phyloP scores from a whole-genome alignment of 2,329 filamentous ascomycete species.

The Aspergillus fumigatiaffinis region DNA sequence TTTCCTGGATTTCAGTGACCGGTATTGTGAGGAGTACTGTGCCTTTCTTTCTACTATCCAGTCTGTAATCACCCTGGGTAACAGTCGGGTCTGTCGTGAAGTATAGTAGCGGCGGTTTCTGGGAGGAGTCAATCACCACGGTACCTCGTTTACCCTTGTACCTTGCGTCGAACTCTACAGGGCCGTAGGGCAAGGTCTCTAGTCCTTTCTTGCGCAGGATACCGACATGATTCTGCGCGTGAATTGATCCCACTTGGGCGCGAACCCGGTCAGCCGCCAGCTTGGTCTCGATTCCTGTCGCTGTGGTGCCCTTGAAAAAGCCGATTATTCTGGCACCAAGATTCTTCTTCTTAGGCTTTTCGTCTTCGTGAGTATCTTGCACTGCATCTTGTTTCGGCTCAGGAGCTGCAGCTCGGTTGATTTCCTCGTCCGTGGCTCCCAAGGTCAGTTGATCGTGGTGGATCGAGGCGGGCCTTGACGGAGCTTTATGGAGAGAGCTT shows the following conservation, averaged over 20 bases:
- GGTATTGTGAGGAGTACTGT: slow-evolving; percentile 65
- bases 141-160: slow-evolving; percentile 68
- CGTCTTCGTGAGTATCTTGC: not conserved
- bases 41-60: slow-evolving; percentile 46
- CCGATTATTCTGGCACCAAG: slow-evolving; percentile 50
- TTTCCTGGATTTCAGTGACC: slow-evolving; percentile 64
- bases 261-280: slow-evolving; percentile 68
- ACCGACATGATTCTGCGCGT: slow-evolving; percentile 68
- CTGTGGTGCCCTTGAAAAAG: slow-evolving; percentile 67
- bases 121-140: slow-evolving; percentile 56
- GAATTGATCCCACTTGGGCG: slow-evolving; percentile 56
- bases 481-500: slow-evolving; percentile 40
- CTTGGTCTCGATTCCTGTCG: slow-evolving; percentile 67
- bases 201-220: slow-evolving; percentile 53
- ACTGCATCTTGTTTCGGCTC: slow-evolving; percentile 41
- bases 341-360: slow-evolving; percentile 28
- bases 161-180: slow-evolving; percentile 68
- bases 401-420: slow-evolving; percentile 58
- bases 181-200: slow-evolving; percentile 52
- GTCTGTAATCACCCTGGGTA: slow-evolving; percentile 37
- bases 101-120: slow-evolving; percentile 48
- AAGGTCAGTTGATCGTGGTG: slow-evolving; percentile 55
- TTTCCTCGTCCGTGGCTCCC: slow-evolving; percentile 61
- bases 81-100: slow-evolving; percentile 51
- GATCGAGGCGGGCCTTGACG: slow-evolving; percentile 49